Evolutionary conservation across 2,329 filamentous ascomycete genomes (phyloP), one percentile per base, ranked within the genome.

Genomic region (Leptographium galeiforme): DNA sequence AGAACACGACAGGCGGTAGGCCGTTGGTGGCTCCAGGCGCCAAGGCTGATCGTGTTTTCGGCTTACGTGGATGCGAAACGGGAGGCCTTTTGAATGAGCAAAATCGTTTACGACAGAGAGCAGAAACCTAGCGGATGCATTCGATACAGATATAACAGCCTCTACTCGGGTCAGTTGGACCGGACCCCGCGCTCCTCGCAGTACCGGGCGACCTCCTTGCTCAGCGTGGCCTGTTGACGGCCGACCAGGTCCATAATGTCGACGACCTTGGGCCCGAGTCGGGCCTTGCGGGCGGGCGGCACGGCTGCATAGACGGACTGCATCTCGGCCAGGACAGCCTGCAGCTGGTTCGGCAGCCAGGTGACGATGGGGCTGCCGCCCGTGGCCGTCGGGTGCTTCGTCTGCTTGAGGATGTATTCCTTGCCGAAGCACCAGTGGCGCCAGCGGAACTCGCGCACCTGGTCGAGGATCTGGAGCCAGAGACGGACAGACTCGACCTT

Each of bases 381-480:
- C 0, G 87, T 91, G 0, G 87, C 87, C 2, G 84, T 88, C 0
- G 87, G 85, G 63, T 91, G 85, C 18, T 71, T 72, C 0, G 84
- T 89, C 63, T 81, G 79, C 73, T 89, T 88, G 57, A 91, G 75
- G 61, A 91, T 90, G 64, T 91, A 91, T 72, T 90, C 86, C 55
- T 86, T 76, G 2, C 85, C 87, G 64, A 91, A 91, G 66, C 85
- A 87, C 87, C 87, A 91, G 67, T 91, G 87, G 8, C 87, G 74
- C 84, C 86, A 91, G 56, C 87, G 73, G 71, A 91, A 91, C 64
- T 88, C 85, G 53, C 87, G 79, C 10, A 91, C 84, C 67, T 89
- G 82, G 64, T 91, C 76, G 48, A 90, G 72, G 32, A 82, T 73
- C 57, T 77, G 71, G 5, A 87, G 71, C 70, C 84, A 87, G 5